Evolutionary conservation across 2,329 filamentous ascomycete genomes (phyloP).

Genomic region (Fusarium sp.): DNA sequence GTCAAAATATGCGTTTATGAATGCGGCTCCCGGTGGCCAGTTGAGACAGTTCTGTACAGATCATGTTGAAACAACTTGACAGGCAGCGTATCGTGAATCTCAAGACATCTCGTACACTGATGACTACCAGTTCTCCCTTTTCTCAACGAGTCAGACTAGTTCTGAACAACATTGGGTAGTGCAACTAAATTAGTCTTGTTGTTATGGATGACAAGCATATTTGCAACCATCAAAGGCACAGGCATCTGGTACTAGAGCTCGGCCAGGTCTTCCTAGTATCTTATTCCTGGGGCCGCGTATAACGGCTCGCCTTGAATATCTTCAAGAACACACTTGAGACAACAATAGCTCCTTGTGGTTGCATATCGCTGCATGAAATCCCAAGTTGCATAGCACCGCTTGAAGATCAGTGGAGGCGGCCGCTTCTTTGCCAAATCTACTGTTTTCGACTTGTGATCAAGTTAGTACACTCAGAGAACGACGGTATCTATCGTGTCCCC

Average conservation of each 20-base stretch:
- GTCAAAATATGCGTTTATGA: background rate
- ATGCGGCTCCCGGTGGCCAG: constrained; percentile 17
- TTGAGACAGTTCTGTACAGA: background rate
- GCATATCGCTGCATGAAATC: constrained; percentile 40
- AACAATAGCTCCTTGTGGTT: constrained; percentile 7
- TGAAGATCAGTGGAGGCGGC: constrained; percentile 31
- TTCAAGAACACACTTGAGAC: constrained; percentile 8
- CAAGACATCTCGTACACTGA: background rate
- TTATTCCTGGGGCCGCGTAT: constrained; percentile 8
- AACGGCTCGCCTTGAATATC: constrained; percentile 6
- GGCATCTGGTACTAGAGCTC: constrained; percentile 6
- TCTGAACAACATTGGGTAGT: constrained; percentile 8
- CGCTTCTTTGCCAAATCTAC: constrained; percentile 15
- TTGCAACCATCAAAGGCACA: constrained; percentile 24
- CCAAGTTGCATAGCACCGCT: constrained; percentile 39
- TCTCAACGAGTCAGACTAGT: constrained; percentile 13
- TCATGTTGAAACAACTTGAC: background rate
- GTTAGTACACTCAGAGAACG: background rate
- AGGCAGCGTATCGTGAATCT: background rate
- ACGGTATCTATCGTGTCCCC: constrained; percentile 14
- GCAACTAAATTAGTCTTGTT: constrained; percentile 19
- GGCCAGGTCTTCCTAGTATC: constrained; percentile 3
- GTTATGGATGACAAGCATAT: constrained; percentile 35
- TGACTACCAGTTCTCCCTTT: background rate
- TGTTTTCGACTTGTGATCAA: constrained; percentile 8